Evolutionary conservation across 2,329 filamentous ascomycete species (phyloP), one percentile per base, ranked within the genome.

Genomic region (Curvularia verruculosa): DNA sequence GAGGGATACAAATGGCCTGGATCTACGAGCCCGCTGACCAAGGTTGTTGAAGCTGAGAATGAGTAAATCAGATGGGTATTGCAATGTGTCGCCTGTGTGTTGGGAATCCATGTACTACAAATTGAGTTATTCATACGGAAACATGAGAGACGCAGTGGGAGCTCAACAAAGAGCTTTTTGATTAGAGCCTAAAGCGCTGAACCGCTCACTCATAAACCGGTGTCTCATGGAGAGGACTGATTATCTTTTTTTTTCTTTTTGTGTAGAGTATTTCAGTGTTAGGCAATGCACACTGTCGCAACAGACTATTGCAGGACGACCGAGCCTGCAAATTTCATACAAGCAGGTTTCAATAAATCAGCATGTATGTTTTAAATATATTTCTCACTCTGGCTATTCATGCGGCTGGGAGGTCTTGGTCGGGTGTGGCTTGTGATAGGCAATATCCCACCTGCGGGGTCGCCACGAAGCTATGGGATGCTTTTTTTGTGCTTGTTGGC

Each of bases 21-120:
- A 13, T 18, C 43, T 2, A 45, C 24, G 19, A 41, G 37, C 15
- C 49, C 52, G 13, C 51, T 64, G 9, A n/a, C 48, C 9, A 57
- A 58, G 49, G 52, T 46, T 23, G 26, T 46, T 13, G 59, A 64
- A 47, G 23, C 15, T 3, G 49, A 51, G 29, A 54, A 47, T 13
- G 50, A 57, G 28, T 59, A 60, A 28, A 5, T 24, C 10, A 12
- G 10, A 41, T 7, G 5, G 21, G 31, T 34, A n/a, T 34, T 34
- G 31, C 5, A 13, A 8, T 28, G 26, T 5, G 26, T 8, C 5
- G 26, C 26, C 8, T 6, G 15, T 15, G 29, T 13, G 9, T 31
- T 9, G 29, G 29, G 10, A 12, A 3, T 13, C 12, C n/a, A n/a
- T n/a, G n/a, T 34, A 34, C 5, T 15, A n/a, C 31, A 10, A 3